Base-by-base conservation (phyloP, 1,284 basidiomycete species). In the Melampsora americana region DNA sequence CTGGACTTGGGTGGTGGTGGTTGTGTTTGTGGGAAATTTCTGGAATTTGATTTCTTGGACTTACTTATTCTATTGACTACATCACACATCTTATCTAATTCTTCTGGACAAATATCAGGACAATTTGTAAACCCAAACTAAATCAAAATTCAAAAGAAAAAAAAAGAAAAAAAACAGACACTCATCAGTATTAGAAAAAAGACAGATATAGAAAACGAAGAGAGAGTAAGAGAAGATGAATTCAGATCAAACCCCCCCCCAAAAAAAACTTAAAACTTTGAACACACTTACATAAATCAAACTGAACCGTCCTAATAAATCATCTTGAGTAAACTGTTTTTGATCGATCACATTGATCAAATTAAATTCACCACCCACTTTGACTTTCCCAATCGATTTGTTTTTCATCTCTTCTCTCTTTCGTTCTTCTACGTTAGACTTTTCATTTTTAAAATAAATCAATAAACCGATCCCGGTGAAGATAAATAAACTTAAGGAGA, bases 91-190 rank as follows among this genome's bases (percentile, higher is more conserved):
- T 99, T 99, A 86, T 99, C 95, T 42, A 99, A 86, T 84, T 99
- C 95, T 78, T 96, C 93, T 1, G 95, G 95, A 83, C 95, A 99
- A 78, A 99, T 98, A 84, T 99, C 96, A 3, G 95, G 96, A 83
- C 94, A 96, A 84, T 96, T 94, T 42, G 93, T 94, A 85, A 96
- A 96, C 16, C 94, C 94, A 84, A 97, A 97, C 81, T 82, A 75
- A 16, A 18, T 6, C n/a, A 30, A 23, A 30, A 12, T 48, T 7
- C 35, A 48, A 20, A 39, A 66, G 1, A 4, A 26, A 67, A 44
- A 72, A 59, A 35, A 62, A 48, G 30, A 39, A 62, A 50, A 61
- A 16, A n/a, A 66, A 35, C 16, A 44, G 46, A 65, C 7, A 26
- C 9, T 28, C 11, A 44, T 32, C 16, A 14, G 20, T 2, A 46